phyloP scores from a whole-genome alignment of 1,284 basidiomycete species.

The Boletellus sp. region DNA sequence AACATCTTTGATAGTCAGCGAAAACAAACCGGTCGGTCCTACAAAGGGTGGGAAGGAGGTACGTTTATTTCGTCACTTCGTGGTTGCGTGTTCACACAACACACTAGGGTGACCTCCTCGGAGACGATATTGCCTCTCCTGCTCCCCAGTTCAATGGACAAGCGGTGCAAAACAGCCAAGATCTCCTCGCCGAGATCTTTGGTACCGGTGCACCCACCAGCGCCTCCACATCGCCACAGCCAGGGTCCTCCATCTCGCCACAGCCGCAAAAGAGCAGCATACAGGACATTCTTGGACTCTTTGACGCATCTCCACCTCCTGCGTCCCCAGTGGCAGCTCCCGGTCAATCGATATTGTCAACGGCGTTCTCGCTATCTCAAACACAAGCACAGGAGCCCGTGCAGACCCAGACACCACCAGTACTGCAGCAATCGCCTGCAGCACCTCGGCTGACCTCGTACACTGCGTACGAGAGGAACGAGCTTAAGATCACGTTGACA shows the following conservation, averaged over 20 bases:
- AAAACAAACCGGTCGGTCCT: conserved; percentile 91
- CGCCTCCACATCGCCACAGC: conserved; percentile 40
- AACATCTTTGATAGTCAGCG: conserved; percentile 60
- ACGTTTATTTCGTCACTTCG: conserved; percentile 17
- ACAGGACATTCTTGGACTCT: conserved; percentile 91
- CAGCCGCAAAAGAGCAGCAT: conserved; percentile 60
- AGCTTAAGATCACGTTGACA: conserved; percentile 85
- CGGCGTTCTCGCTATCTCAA: conserved; percentile 36
- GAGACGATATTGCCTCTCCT: conserved; percentile 60
- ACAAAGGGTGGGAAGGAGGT: conserved; percentile 77
- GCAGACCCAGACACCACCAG: conserved; percentile 33
- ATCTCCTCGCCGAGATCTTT: conserved; percentile 93
- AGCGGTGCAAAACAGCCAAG: conserved; percentile 72
- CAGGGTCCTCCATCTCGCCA: conserved; percentile 40
- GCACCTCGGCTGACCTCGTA: conserved; percentile 66
- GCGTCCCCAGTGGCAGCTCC: conserved; percentile 34
- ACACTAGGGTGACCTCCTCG: conserved; percentile 64
- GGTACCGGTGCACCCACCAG: conserved; percentile 49
- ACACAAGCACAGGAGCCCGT: conserved; percentile 31
- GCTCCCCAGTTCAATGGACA: conserved; percentile 38
- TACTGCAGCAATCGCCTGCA: conserved; percentile 37
- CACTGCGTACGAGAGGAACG: conserved; percentile 89
- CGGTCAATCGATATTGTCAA: conserved; percentile 22
- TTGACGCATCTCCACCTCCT: conserved; percentile 51
- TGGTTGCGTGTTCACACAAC: conserved; percentile 22